Evolutionary conservation across 768 basidiomycete species (phyloP), one percentile per base, ranked within the genome.

Genomic region (Collybia nuda): DNA sequence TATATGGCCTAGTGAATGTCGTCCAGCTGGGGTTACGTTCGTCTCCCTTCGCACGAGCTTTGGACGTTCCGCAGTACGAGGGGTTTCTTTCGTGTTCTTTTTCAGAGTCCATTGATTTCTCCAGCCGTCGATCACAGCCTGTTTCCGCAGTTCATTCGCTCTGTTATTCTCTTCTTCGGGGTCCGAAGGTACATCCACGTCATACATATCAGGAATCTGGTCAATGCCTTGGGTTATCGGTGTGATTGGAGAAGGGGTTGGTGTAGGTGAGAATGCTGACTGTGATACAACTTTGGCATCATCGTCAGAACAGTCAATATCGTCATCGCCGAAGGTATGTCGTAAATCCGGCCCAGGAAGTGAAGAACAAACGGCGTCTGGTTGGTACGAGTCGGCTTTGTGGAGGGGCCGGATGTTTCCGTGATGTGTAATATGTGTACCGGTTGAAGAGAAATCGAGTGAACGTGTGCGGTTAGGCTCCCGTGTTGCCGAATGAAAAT

Each of bases 81-180:
- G 54, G 35, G 52, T 50, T 68, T 72, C 72, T 44, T 70, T 69
- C 51, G 62, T 67, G 39, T 70, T 72, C n/a, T 73, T 71, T 51
- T 66, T 54, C 58, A 64, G 45, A 59, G 75, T 72, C 79, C 79
- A 85, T 47, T 70, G 72, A 8, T 74, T 67, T 70, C 76, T 71
- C 83, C 82, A 84, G 17, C 80, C 83, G 40, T 64, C 70, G 18
- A 79, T 77, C 22, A 84, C 80, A 21, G 67, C 65, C 42, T 75
- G 65, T 29, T 62, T 64, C 32, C 70, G 70, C 47, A 66, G 57
- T 51, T 62, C 67, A 50, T 57, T 55, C 12, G 60, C 62, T 19
- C 41, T 53, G 55, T 44, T 48, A 54, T 47, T 60, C 8, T 50
- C 32, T 18, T 67, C 67, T 47, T 67, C 66, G 29, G 54, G 55